A percentile compares a stretch with the other conserved stretches of the same genome.
phyloP scores from a whole-genome alignment of 352 stramenopile species.

The Globisporangium abappressorium region DNA sequence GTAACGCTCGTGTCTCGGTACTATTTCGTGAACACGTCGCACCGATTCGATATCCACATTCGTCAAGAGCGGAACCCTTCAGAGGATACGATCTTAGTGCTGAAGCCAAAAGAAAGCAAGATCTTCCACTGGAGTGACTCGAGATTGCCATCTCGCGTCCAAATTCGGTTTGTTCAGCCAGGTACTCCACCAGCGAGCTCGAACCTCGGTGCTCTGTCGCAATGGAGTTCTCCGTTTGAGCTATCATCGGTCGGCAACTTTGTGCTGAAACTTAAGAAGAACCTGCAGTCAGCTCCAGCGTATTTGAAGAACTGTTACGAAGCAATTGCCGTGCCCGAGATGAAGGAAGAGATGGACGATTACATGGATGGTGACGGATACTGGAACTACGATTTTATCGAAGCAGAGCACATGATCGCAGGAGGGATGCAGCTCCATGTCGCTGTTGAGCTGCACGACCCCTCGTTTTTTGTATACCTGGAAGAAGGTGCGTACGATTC shows the following conservation, averaged over 20 bases:
- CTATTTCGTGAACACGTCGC: conserved; percentile 78
- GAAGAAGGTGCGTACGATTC: conserved; percentile 35
- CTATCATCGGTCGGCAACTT: conserved; percentile 80
- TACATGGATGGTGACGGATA: conserved; percentile 33
- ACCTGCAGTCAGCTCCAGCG: conserved; percentile 37
- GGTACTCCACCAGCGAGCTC: conserved; percentile 16
- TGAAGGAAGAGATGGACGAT: conserved; percentile 29
- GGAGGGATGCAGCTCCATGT: conserved; percentile 66
- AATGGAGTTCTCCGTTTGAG: conserved; percentile 80
- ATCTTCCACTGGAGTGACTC: conserved; percentile 81
- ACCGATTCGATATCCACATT: conserved; percentile 60
- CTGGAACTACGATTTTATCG: conserved; percentile 30
- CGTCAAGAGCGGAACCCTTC: conserved; percentile 52
- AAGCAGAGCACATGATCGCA: conserved; percentile 33
- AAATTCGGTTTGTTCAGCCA: conserved; percentile 64
- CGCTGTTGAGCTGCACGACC: conserved; percentile 75
- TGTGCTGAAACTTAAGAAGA: conserved; percentile 67
- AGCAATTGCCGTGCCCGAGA: conserved; percentile 19
- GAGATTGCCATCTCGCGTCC: conserved; percentile 55
- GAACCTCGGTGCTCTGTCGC: conserved; percentile 30
- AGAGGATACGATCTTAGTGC: conserved; percentile 32
- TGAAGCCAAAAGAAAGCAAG: conserved; percentile 58
- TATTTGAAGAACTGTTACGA: conserved; percentile 47
- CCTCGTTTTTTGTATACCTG: conserved; percentile 66
- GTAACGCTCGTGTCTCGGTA: conserved; percentile 81